These are phyloP conservation scores for Endoconidiophora polonica DNA, from an alignment of 2,329 filamentous ascomycete genomes.

Conservation along the genomic window DNA sequence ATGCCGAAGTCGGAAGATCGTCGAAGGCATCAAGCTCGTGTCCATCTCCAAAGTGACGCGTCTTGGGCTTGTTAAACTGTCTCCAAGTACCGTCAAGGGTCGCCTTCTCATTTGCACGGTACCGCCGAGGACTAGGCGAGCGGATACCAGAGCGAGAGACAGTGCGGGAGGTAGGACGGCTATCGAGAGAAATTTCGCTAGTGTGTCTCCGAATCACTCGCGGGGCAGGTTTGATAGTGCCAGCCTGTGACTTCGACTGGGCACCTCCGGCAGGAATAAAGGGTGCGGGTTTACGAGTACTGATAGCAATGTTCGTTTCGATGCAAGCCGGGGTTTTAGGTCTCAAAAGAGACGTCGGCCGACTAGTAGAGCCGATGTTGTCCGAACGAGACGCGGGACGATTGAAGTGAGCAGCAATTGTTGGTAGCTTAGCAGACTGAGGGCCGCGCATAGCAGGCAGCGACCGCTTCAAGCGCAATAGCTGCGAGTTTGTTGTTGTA, in stretches of 20 bases:
- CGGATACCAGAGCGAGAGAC: slow-evolving; percentile 41
- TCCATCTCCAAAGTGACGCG: slow-evolving; percentile 62
- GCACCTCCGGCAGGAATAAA: slow-evolving; percentile 67
- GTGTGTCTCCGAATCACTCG: slow-evolving; percentile 65
- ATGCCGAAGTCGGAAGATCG: slow-evolving; percentile 75
- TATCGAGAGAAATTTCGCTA: slow-evolving; percentile 51
- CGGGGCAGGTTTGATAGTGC: slow-evolving; percentile 46
- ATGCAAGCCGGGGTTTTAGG: slow-evolving; percentile 60
- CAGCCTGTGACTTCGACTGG: slow-evolving; percentile 60
- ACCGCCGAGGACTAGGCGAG: slow-evolving; percentile 42
- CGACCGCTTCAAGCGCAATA: slow-evolving; percentile 49
- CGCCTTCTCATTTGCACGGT: slow-evolving; percentile 14
- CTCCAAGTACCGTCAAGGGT: slow-evolving; percentile 14
- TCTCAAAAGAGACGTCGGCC: slow-evolving; percentile 26
- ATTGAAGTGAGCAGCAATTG: slow-evolving; percentile 33
- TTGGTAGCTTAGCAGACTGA: slow-evolving; percentile 31
- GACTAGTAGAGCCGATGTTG: background rate
- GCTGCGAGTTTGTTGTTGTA: slow-evolving; percentile 48
- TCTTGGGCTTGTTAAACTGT: slow-evolving; percentile 15
- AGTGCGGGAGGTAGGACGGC: slow-evolving; percentile 39
- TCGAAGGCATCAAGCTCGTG: slow-evolving; percentile 87
- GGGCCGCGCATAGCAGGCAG: slow-evolving; percentile 39
- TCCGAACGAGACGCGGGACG: slow-evolving; percentile 28
- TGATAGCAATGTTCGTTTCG: slow-evolving; percentile 9
- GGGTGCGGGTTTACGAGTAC: slow-evolving; percentile 43